These are phyloP conservation scores for Scedosporium dehoogii DNA, from an alignment of 2,329 filamentous ascomycete species.

Conservation along the genomic window DNA sequence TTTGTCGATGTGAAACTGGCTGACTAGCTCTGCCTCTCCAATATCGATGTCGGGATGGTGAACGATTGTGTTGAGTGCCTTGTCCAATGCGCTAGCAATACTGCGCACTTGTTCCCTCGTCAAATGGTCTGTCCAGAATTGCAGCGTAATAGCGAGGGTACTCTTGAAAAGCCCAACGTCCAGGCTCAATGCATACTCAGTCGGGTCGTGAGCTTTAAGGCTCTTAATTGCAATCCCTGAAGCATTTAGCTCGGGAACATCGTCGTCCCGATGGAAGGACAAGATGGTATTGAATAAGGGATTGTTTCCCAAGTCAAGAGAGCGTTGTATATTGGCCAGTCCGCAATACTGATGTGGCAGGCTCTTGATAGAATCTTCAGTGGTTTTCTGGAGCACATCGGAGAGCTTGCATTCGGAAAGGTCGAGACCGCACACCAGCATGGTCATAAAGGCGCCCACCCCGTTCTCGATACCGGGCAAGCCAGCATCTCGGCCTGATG, in stretches of 20 bases:
- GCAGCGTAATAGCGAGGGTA: not conserved
- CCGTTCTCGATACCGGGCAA: conserved; percentile 36
- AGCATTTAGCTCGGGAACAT: not conserved
- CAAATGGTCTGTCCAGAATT: not conserved
- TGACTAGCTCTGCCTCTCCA: not conserved
- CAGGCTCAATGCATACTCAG: not conserved
- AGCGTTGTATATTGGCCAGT: not conserved
- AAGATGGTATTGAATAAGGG: conserved; percentile 1
- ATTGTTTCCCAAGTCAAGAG: not conserved
- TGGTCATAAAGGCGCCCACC: conserved; percentile 43
- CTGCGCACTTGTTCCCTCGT: not conserved
- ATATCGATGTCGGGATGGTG: not conserved
- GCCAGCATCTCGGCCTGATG: conserved; percentile 42
- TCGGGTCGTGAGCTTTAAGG: not conserved
- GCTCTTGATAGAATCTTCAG: not conserved
- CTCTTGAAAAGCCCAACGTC: not conserved
- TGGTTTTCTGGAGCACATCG: conserved; percentile 24
- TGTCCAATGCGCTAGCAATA: not conserved
- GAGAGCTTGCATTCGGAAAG: conserved; percentile 20
- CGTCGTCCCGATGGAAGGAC: not conserved
- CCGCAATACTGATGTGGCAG: conserved; percentile 1
- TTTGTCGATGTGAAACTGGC: not conserved
- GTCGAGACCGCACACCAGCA: conserved; percentile 38
- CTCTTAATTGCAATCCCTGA: not conserved
- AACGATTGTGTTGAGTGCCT: not conserved